phyloP scores from a whole-genome alignment of 805 yeast species.

The Saccharomycopsis olivae region DNA sequence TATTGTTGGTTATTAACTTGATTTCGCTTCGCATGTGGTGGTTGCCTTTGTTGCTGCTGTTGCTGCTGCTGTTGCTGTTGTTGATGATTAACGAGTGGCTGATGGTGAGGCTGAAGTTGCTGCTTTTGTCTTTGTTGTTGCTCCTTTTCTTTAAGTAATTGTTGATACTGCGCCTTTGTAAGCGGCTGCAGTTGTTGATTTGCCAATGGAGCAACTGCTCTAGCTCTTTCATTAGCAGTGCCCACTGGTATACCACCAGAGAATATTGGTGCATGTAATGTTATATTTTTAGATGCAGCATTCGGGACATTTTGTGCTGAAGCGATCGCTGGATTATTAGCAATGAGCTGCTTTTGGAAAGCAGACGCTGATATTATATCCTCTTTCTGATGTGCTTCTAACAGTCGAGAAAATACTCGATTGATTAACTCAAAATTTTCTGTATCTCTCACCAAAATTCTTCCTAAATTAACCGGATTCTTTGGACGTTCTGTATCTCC shows the following conservation, averaged over 20 bases:
- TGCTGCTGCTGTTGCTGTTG: neutral
- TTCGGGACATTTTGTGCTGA: no score
- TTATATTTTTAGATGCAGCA: no score
- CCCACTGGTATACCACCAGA: no score
- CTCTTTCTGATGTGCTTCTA: constrained; percentile 1
- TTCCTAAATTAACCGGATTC: constrained; percentile 7
- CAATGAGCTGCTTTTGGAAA: constrained; percentile 1
- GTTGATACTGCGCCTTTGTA: constrained; percentile 7
- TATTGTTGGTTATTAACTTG: neutral
- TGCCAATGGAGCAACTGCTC: no score
- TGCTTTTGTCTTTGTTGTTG: neutral
- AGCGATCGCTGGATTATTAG: constrained; percentile 5
- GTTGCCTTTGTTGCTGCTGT: neutral
- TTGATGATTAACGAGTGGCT: no score
- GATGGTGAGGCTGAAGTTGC: neutral
- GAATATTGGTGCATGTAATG: no score
- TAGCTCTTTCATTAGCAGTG: no score
- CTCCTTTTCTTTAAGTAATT: constrained; percentile 4
- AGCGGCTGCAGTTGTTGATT: constrained; percentile 3
- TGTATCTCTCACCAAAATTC: constrained; percentile 7
- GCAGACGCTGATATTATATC: neutral
- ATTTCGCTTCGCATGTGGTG: no score
- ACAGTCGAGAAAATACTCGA: constrained; percentile 3
- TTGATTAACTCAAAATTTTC: constrained; percentile 15
- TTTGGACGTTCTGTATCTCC: neutral